Evolutionary conservation across 1,139 yeast genomes (phyloP), one percentile per base, ranked within the genome.

Genomic region (Yamadazyma dendronema): DNA sequence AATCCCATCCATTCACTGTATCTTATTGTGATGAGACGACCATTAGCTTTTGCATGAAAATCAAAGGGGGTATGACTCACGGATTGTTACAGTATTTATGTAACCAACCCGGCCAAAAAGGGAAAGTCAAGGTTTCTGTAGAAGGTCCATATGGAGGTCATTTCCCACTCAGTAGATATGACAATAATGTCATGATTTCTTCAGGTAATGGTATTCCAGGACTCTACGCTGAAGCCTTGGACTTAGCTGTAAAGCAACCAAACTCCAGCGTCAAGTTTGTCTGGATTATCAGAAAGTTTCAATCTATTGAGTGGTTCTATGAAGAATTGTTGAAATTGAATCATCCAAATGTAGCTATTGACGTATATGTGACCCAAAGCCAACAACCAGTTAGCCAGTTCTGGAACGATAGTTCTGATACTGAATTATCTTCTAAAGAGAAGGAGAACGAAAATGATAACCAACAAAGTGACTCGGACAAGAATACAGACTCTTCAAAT

Each of bases 121-220:
- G 70, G 15, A 36, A 42, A 30, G 58, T 67, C 33, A 63, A 57
- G 44, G 60, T 63, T 17, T 36, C 56, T 15, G 56, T 68, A 16
- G 74, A 68, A 49, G 74, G 73, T 13, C 73, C 73, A 12, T 68
- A 68, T 41, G 73, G 73, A 25, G 46, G 49, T 17, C 48, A 50
- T 21, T 36, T 54, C 14, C 57, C 69, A 14, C 47, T 63, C 32
- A 71, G 72, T 38, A 65, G 74, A 38, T 82, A 74, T 52, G 80
- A 78, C 36, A 74, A 72, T 37, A 62, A 72, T 3, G 56, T 81
- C 14, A 65, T 84, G 33, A 49, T 84, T 37, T 80, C 71, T 30
- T 85, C 90, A 43, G 90, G 92, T 34, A 81, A 82, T 42, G 95
- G 95, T 48, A 71, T 86, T 45, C 84, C 95, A 2, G 72, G 72